Conservation (phyloP, 2,329 filamentous ascomycete genomes). For the Boeremia lycopersici region DNA sequence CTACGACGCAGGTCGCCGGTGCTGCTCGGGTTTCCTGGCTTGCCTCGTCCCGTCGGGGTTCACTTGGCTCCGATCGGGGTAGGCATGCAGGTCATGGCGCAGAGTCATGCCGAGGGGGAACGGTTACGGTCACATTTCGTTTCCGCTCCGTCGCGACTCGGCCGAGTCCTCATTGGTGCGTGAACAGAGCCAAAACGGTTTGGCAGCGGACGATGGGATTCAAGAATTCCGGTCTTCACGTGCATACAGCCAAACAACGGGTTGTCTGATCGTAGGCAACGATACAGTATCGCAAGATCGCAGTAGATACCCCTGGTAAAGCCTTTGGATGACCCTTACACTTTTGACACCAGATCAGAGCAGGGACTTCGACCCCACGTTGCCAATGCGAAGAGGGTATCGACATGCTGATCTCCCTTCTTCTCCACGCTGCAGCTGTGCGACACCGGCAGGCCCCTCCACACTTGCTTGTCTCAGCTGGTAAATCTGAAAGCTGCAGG, state of each 20-base stretch:
- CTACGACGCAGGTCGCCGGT: conserved; percentile 13
- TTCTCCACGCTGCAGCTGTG: conserved; percentile 16
- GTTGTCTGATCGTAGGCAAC: conserved; percentile 6
- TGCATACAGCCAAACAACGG: neutral
- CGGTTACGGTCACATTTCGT: conserved; percentile 11
- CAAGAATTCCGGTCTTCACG: conserved; percentile 14
- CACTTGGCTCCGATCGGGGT: conserved; percentile 13
- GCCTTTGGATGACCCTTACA: conserved; percentile 13
- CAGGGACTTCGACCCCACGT: conserved; percentile 24
- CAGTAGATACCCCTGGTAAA: neutral
- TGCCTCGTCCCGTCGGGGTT: conserved; percentile 13
- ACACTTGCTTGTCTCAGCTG: conserved; percentile 1
- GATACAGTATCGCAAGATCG: conserved; percentile 4
- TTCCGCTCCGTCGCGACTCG: conserved; percentile 32
- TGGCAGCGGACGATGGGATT: conserved; percentile 16
- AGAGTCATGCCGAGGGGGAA: conserved; percentile 4
- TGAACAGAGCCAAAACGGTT: neutral
- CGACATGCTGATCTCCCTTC: conserved; percentile 25
- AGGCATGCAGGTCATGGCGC: neutral
- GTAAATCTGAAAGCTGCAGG: conserved; percentile 7
- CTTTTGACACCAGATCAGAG: conserved; percentile 16
- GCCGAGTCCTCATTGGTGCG: conserved; percentile 14
- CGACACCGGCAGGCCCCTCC: conserved; percentile 8
- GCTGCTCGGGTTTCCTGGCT: conserved; percentile 8
- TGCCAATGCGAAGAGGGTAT: conserved; percentile 18